Evolutionary conservation across 108 stramenopile genomes (phyloP).

Genomic region (Cyclotella distinguenda): DNA sequence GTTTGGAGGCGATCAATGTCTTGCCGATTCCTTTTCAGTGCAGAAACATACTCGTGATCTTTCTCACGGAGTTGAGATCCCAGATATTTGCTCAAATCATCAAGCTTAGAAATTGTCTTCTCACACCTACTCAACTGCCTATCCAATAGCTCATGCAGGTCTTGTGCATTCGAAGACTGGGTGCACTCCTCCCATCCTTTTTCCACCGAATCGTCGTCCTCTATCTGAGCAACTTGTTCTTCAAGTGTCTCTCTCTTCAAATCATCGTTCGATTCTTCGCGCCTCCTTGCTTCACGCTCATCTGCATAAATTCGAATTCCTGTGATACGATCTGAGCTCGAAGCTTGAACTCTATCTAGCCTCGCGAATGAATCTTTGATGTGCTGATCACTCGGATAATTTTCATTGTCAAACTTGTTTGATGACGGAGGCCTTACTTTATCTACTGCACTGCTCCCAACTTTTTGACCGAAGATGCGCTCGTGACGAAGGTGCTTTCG

Average conservation of each 20-base stretch:
- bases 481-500: too few relatives aligned
- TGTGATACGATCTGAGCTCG: conserved; percentile 15
- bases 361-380: conserved; percentile 17
- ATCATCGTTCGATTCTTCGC: conserved; percentile 9
- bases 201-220: conserved; percentile 13
- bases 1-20: conserved; percentile 34
- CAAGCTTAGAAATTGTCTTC: conserved; percentile 27
- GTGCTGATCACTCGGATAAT: conserved; percentile 11
- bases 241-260: conserved; percentile 12
- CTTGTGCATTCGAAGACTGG: conserved; percentile 24
- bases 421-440: neutral
- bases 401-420: neutral
- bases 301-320: conserved; percentile 11
- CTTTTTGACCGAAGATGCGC: too few relatives aligned
- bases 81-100: conserved; percentile 25
- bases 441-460: too few relatives aligned
- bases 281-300: conserved; percentile 22
- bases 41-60: conserved; percentile 47
- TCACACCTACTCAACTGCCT: conserved; percentile 31
- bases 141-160: conserved; percentile 22
- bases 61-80: conserved; percentile 33
- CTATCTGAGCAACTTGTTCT: neutral
- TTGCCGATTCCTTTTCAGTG: conserved; percentile 34
- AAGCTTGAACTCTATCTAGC: conserved; percentile 14
- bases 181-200: conserved; percentile 32